A percentile compares a stretch with the other conserved stretches of the same genome.
Evolutionary conservation across 1,139 yeast genomes (phyloP).

Genomic region (Eremothecium coryli): DNA sequence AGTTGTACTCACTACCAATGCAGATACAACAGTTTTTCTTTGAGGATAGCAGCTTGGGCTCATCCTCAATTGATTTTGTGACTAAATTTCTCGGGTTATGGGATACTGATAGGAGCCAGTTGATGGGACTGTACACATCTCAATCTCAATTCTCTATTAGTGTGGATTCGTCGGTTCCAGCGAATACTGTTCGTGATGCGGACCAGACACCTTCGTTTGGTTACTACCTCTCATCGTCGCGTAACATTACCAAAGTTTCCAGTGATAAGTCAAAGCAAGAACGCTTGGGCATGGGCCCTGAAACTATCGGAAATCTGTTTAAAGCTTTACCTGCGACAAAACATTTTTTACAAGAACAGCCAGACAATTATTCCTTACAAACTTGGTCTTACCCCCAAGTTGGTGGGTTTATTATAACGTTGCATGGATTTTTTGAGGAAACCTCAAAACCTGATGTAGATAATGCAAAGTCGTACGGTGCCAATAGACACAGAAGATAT

Average conservation of each 20-base stretch:
- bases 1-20: conserved; percentile 45
- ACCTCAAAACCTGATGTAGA: conserved; percentile 41
- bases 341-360: conserved; percentile 57
- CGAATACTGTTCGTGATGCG: conserved; percentile 36
- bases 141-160: conserved; percentile 78
- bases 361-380: conserved; percentile 68
- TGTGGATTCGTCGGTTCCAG: conserved; percentile 41
- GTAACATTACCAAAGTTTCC: conserved; percentile 67
- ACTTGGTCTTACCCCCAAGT: conserved; percentile 63
- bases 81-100: conserved; percentile 67
- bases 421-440: conserved; percentile 84
- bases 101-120: conserved; percentile 68
- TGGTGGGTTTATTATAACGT: conserved; percentile 62
- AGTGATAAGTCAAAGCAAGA: conserved; percentile 45
- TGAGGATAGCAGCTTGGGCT: conserved; percentile 66
- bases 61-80: conserved; percentile 64
- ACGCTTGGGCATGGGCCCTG: conserved; percentile 64
- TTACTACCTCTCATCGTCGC: conserved; percentile 56
- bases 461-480: conserved; percentile 16
- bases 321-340: conserved; percentile 62
- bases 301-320: conserved; percentile 53
- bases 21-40: conserved; percentile 55
- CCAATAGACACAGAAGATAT: conserved; percentile 32
- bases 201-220: conserved; percentile 45
- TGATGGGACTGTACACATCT: conserved; percentile 65